Conservation (phyloP, 371 early-diverging fungal species). For the Apophysomyces sp. region DNA sequence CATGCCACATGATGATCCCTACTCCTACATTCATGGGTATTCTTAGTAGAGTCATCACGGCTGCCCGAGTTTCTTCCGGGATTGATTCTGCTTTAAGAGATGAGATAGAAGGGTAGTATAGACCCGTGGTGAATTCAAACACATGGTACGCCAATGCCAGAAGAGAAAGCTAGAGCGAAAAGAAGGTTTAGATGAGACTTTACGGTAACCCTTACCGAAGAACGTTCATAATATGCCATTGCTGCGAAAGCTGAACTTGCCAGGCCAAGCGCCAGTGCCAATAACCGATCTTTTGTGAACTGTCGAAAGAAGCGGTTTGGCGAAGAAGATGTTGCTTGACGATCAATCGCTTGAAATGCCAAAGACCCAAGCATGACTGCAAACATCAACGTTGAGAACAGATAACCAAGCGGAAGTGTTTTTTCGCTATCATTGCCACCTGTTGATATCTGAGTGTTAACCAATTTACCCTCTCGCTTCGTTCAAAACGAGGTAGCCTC, state of each 20-base stretch:
- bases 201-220: conserved; percentile 22
- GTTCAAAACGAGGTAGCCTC: neutral
- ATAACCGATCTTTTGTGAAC: conserved; percentile 23
- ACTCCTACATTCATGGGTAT: conserved; percentile 80
- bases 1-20: conserved; percentile 64
- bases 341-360: conserved; percentile 54
- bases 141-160: conserved; percentile 35
- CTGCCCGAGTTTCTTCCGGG: conserved; percentile 73
- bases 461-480: no score
- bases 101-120: conserved; percentile 75
- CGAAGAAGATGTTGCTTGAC: conserved; percentile 8
- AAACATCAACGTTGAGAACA: conserved; percentile 77
- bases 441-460: neutral
- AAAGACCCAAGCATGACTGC: conserved; percentile 73
- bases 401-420: conserved; percentile 52
- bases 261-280: conserved; percentile 27
- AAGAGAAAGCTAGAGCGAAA: conserved; percentile 4
- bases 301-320: neutral
- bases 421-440: neutral
- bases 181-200: neutral
- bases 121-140: conserved; percentile 75
- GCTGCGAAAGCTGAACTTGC: conserved; percentile 36
- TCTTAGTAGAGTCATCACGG: conserved; percentile 75
- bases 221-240: conserved; percentile 30
- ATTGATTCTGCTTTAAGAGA: conserved; percentile 66